These are phyloP conservation scores for Vicia sativa DNA, from an alignment of 306 rosid species.

Conservation along the genomic window DNA sequence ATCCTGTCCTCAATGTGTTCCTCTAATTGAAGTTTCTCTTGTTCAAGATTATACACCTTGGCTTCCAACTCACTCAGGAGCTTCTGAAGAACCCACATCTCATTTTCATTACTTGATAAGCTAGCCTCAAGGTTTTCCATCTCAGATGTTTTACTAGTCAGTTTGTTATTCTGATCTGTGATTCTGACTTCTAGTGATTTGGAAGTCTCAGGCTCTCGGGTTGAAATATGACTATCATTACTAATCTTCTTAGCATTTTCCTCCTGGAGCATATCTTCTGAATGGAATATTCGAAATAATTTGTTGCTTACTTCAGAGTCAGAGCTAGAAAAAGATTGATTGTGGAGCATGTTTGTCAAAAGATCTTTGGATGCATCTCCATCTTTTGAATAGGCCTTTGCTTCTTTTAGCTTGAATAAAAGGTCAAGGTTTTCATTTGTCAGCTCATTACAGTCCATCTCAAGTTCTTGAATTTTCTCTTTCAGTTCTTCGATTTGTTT, in stretches of 20 bases:
- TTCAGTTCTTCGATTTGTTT: constrained; percentile 63
- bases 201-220: constrained; percentile 43
- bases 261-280: constrained; percentile 46
- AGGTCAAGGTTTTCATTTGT: constrained; percentile 95
- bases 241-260: constrained; percentile 39
- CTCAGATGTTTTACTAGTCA: constrained; percentile 39
- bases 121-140: constrained; percentile 46
- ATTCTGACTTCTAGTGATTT: constrained; percentile 46
- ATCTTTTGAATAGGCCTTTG: constrained; percentile 46
- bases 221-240: constrained; percentile 26
- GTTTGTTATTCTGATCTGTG: constrained; percentile 43
- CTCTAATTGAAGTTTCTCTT: constrained; percentile 48
- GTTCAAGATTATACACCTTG: constrained; percentile 48
- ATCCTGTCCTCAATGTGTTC: constrained; percentile 39
- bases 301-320: constrained; percentile 55
- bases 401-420: constrained; percentile 80
- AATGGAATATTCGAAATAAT: constrained; percentile 40
- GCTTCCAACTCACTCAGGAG: constrained; percentile 44
- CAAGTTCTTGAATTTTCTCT: constrained; percentile 86
- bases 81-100: constrained; percentile 43
- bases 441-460: constrained; percentile 89
- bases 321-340: constrained; percentile 49
- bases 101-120: constrained; percentile 48
- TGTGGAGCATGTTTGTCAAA: constrained; percentile 40
- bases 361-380: constrained; percentile 42